Conservation (phyloP, 306 rosid genomes). For the Medicago lupulina region DNA sequence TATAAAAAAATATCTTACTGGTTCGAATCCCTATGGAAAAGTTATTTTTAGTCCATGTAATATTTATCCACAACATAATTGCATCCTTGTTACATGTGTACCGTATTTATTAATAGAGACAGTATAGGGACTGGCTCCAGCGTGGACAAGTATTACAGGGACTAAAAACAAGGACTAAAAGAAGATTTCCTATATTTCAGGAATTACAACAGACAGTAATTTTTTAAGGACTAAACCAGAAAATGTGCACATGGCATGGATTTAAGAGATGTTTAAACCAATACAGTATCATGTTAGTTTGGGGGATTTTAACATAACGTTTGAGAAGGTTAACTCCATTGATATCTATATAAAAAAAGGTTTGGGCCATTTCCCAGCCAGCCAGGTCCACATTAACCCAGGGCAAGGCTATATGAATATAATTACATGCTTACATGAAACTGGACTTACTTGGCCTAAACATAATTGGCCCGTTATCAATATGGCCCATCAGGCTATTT, state of each 20-base stretch:
- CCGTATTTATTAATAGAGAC: background rate
- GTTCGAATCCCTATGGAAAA: background rate
- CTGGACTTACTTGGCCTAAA: background rate
- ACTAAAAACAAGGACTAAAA: too few species aligned
- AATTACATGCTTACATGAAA: slow-evolving; percentile 25
- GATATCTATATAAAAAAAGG: slow-evolving; percentile 5
- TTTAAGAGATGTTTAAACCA: background rate
- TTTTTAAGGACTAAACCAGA: background rate
- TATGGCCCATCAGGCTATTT: slow-evolving; percentile 2
- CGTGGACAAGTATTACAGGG: background rate
- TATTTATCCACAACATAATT: slow-evolving; percentile 1
- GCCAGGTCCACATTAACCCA: slow-evolving; percentile 16
- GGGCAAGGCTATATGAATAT: background rate
- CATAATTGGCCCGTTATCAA: slow-evolving; percentile 1
- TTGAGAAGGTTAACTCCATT: slow-evolving; percentile 6
- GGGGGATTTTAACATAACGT: slow-evolving; percentile 13
- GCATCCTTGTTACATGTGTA: background rate
- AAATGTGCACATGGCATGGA: background rate
- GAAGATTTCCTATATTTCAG: too few species aligned
- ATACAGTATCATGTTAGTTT: background rate
- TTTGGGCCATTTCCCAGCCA: background rate
- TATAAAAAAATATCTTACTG: background rate
- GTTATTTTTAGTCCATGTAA: slow-evolving; percentile 3
- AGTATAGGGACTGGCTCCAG: background rate
- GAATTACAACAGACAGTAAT: too few species aligned